Conservation (phyloP, 805 yeast genomes). For the Candida corydali region DNA sequence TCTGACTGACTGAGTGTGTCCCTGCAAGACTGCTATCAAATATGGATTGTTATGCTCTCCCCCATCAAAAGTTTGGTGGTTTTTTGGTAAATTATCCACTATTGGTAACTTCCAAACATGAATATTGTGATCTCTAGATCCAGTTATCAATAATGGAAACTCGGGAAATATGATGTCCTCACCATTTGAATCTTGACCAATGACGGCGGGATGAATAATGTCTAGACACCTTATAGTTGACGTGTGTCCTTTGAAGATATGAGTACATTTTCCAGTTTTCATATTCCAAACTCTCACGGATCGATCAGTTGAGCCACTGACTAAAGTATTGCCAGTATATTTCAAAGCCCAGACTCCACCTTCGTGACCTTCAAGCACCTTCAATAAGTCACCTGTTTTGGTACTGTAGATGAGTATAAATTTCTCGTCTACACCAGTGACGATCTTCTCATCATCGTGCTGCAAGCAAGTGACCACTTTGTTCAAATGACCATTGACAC, state of each 20-base stretch:
- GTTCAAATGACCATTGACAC: slow-evolving; percentile 60
- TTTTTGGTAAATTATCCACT: slow-evolving; percentile 19
- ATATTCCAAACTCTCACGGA: slow-evolving; percentile 94
- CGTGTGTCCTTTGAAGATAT: slow-evolving; percentile 85
- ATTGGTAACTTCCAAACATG: slow-evolving; percentile 57
- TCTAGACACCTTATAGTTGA: slow-evolving; percentile 92
- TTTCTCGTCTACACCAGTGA: slow-evolving; percentile 89
- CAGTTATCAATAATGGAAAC: slow-evolving; percentile 58
- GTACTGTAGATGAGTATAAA: slow-evolving; percentile 80
- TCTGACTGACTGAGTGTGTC: slow-evolving; percentile 52
- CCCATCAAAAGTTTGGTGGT: slow-evolving; percentile 24
- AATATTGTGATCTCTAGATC: slow-evolving; percentile 42
- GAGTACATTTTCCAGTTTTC: slow-evolving; percentile 79
- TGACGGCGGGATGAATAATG: slow-evolving; percentile 62
- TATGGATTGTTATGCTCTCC: slow-evolving; percentile 46
- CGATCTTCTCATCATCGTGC: slow-evolving; percentile 83
- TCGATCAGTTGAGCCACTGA: slow-evolving; percentile 92
- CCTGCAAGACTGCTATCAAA: slow-evolving; percentile 64
- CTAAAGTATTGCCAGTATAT: slow-evolving; percentile 75
- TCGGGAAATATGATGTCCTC: slow-evolving; percentile 53
- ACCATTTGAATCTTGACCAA: slow-evolving; percentile 60
- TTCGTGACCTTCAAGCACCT: slow-evolving; percentile 77
- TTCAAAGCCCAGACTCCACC: slow-evolving; percentile 99
- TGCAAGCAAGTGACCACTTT: slow-evolving; percentile 94
- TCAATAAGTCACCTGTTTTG: slow-evolving; percentile 58